Evolutionary conservation across 768 basidiomycete genomes (phyloP).

Genomic region (Chiua virens): DNA sequence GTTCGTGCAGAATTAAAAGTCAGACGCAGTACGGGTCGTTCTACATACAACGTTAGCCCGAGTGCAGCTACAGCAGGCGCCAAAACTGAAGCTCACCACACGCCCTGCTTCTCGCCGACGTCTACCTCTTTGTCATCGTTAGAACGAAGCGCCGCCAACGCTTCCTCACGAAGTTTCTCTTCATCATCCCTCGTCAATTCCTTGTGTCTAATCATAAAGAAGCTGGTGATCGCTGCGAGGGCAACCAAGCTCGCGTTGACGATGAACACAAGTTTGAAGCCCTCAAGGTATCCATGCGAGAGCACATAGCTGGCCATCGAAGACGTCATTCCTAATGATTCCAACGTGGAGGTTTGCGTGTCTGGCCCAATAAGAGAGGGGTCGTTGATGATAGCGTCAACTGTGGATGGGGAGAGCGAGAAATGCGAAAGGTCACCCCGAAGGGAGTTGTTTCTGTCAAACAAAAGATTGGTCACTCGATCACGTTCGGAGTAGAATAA

Average conservation of each 20-base stretch:
- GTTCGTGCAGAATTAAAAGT: too few relatives aligned
- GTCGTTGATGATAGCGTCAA: constrained; percentile 49
- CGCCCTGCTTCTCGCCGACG: not conserved
- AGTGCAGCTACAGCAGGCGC: too few relatives aligned
- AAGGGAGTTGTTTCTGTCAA: constrained; percentile 49
- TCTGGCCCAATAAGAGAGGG: constrained; percentile 39
- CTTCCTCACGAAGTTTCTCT: constrained; percentile 44
- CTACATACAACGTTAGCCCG: not conserved
- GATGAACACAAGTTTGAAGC: constrained; percentile 60
- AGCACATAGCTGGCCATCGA: constrained; percentile 43
- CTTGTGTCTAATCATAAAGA: constrained; percentile 61
- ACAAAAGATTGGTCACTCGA: not conserved
- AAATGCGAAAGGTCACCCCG: constrained; percentile 40
- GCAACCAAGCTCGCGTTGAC: constrained; percentile 57
- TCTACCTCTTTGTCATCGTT: not conserved
- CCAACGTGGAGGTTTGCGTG: constrained; percentile 32
- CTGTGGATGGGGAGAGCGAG: constrained; percentile 36
- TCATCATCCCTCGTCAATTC: constrained; percentile 61
- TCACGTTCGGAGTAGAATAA: constrained; percentile 4
- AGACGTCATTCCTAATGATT: constrained; percentile 36
- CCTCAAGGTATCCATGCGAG: constrained; percentile 49
- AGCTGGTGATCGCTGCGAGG: constrained; percentile 52
- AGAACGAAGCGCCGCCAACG: constrained; percentile 16
- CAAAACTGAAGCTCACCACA: not conserved
- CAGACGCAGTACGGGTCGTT: not conserved